Conservation (phyloP, 2,329 filamentous ascomycete genomes). For the Teratosphaeria zuluensis region DNA sequence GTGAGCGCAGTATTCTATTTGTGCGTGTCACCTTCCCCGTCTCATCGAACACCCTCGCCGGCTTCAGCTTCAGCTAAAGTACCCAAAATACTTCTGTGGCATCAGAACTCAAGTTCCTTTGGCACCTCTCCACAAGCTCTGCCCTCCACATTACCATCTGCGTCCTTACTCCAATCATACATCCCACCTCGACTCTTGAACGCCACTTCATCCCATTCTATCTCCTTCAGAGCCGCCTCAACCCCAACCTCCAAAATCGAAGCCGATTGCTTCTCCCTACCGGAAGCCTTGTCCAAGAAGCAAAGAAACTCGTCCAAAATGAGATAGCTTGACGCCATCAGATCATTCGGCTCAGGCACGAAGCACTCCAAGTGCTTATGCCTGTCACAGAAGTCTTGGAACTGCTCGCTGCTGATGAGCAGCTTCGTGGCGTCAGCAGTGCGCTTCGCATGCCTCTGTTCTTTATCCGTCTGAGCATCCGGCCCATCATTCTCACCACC, state of each 20-base stretch:
- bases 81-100: not conserved
- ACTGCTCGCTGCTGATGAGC: constrained; percentile 40
- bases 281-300: constrained; percentile 38
- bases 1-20: not conserved
- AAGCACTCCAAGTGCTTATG: constrained; percentile 35
- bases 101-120: constrained; percentile 8
- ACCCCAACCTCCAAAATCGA: constrained; percentile 41
- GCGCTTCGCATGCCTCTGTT: constrained; percentile 8
- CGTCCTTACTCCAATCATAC: constrained; percentile 37
- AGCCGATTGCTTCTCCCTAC: constrained; percentile 22
- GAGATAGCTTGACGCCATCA: constrained; percentile 45
- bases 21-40: not conserved
- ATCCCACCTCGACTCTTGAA: constrained; percentile 38
- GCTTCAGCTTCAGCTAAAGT: too few relatives aligned
- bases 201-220: constrained; percentile 38
- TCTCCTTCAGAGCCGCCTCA: constrained; percentile 33
- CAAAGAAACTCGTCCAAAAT: constrained; percentile 44
- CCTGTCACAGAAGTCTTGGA: constrained; percentile 34
- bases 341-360: constrained; percentile 40
- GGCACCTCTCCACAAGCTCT: constrained; percentile 1
- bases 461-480: constrained; percentile 1
- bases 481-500: constrained; percentile 43
- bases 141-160: not conserved
- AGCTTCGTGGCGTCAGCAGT: constrained; percentile 33
- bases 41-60: too few relatives aligned